Evolutionary conservation across 257 asterid genomes (phyloP).

Genomic region (Salvia splendens): DNA sequence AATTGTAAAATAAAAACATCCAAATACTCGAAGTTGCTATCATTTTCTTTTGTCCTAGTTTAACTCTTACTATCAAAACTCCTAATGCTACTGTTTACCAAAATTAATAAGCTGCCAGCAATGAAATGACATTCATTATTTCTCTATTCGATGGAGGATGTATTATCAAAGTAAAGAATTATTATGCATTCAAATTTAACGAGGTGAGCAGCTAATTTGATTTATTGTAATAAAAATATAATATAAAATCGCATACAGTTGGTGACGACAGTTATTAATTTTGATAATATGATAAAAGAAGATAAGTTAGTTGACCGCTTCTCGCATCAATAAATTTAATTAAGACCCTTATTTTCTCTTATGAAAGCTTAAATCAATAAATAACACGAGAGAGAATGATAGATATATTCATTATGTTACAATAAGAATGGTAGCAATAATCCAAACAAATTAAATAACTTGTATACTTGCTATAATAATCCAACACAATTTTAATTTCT

Average conservation of each 20-base stretch:
- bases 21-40: not conserved
- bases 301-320: not conserved
- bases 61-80: not conserved
- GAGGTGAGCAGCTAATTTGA: not conserved
- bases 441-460: constrained; percentile 13
- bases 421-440: constrained; percentile 15
- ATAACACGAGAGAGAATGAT: not conserved
- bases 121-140: too few relatives aligned
- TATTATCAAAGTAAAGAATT: not conserved
- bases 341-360: not conserved
- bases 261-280: not conserved
- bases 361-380: not conserved
- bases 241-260: not conserved
- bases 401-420: too few relatives aligned
- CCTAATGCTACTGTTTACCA: too few relatives aligned
- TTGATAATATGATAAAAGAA: not conserved
- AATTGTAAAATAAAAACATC: not conserved
- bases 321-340: not conserved
- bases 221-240: not conserved
- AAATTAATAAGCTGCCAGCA: too few relatives aligned
- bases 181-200: too few relatives aligned
- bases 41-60: not conserved
- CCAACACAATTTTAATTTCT: constrained; percentile 10
- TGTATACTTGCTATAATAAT: constrained; percentile 24
- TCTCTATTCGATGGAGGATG: not conserved